phyloP scores from a whole-genome alignment of 2,329 filamentous ascomycete genomes.

The Colletotrichum magnum region DNA sequence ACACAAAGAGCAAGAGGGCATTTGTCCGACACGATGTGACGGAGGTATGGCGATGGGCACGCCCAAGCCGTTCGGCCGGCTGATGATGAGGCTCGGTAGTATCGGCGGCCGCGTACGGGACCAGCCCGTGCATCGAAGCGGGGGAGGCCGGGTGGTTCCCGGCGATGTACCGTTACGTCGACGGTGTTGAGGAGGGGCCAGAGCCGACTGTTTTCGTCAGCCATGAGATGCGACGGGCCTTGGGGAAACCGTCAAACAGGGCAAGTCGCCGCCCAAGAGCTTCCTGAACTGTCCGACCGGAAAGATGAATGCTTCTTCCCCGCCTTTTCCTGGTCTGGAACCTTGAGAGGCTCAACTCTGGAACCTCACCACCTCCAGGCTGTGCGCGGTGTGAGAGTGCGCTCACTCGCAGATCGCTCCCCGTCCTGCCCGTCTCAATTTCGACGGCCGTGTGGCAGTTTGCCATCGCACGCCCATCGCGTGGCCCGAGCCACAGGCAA shows the following conservation, averaged over 20 bases:
- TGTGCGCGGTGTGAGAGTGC: conserved; percentile 22
- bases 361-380: conserved; percentile 22
- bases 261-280: neutral
- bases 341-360: conserved; percentile 15
- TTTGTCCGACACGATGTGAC: neutral
- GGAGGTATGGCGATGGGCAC: no score
- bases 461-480: conserved; percentile 21
- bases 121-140: conserved; percentile 17
- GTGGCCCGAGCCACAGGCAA: conserved; percentile 20
- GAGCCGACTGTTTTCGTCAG: conserved; percentile 21
- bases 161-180: conserved; percentile 20
- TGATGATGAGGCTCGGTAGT: conserved; percentile 2
- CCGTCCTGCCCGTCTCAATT: conserved; percentile 22
- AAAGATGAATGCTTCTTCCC: conserved; percentile 23
- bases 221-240: neutral
- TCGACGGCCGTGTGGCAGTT: conserved; percentile 15
- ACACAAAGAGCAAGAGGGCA: neutral
- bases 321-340: conserved; percentile 30
- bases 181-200: conserved; percentile 17
- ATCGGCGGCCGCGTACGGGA: conserved; percentile 6
- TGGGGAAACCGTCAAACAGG: neutral
- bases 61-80: conserved; percentile 11
- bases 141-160: conserved; percentile 15
- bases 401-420: conserved; percentile 18
- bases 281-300: conserved; percentile 15